Base-by-base conservation (phyloP, 1,284 basidiomycete genomes). In the Anthracocystis setariae region DNA sequence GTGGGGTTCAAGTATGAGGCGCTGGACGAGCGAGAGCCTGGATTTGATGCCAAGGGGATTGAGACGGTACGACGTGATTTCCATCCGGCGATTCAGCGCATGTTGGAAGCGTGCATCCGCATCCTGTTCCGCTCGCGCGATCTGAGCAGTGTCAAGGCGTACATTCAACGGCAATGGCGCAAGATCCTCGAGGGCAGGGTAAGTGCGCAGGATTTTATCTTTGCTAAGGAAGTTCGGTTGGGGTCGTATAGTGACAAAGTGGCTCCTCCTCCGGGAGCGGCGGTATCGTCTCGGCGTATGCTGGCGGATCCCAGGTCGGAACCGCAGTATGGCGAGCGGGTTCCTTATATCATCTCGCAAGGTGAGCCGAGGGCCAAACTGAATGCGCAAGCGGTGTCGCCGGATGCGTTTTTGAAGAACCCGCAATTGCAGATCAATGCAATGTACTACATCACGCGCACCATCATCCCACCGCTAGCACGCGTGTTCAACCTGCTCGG, bases 1-100 rank as follows among this genome's bases (percentile, higher is more conserved):
- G 94, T 96, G 9, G 95, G 95, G 2, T 94, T 92, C 86, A 96
- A 94, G 83, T 97, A 91, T 75, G 96, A 98, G 83, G 87, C 85
- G 53, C 87, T 90, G 0, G 90, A 93, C 67, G 92, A 96, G 17
- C 82, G 71, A 1, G 89, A 91, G 50, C 92, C 94, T 0, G 86
- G 85, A 0, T 97, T 98, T 76, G 95, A 98, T 74, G 96, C 94
- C 5, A 98, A 98, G 83, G 96, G 95, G 0, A 97, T 98, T 61
- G 96, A 98, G 84, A 97, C 94, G 0, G 91, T 98, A 21, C 87
- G 96, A 5, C 86, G 95, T 51, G 96, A 98, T 79, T 80, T 79
- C 3, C 70, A 77, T 38, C 70, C 78, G 0, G 80, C 79, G 12
- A 67, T 81, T 35, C 81, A 82, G 68, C 68, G 77, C 10, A 78